Base-by-base conservation (phyloP, 1,284 basidiomycete species). In the Caloboletus firmus region DNA sequence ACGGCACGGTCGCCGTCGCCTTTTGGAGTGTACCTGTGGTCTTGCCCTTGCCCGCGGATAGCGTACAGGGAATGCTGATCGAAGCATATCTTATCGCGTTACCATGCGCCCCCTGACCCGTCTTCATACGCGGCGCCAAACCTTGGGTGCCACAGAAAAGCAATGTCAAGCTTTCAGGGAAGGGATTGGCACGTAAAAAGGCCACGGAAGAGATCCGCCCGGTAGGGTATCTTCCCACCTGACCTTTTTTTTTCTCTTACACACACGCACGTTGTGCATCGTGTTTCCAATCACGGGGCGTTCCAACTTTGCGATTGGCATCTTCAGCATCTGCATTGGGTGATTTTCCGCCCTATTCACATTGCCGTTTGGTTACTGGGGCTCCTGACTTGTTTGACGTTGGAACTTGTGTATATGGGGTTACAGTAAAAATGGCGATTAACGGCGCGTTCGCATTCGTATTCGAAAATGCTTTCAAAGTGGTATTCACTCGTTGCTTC, bases 201-300 rank as follows among this genome's bases (percentile, higher is more conserved):
- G 41, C 40, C 35, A 45, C 65, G 67, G 65, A 64, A 62, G 46
- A 66, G 64, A 66, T 66, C 64, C 64, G 64, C 47, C 65, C 67
- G 60, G 45, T 10, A 30, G 24, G 20, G 5, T 41, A 22, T 32
- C 35, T 42, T 52, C 39, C 6, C 24, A 20, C 47, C 7, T 30
- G 41, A n/a, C 34, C n/a, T n/a, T n/a, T n/a, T n/a, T n/a, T n/a
- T n/a, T 18, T 44, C 37, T 30, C 31, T 57, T 57, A 32, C 35
- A 15, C 52, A 26, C 31, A 45, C 20, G 18, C 45, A n/a, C 28
- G 22, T 30, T 49, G 36, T 34, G 35, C 37, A 35, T 39, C 35
- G n/a, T 41, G 20, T n/a, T 47, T 48, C 8, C 12, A 46, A 34
- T 40, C 31, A 39, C 22, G 35, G 36, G 42, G 43, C 6, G 10